A percentile compares a stretch with the other conserved stretches of the same genome.
phyloP scores from a whole-genome alignment of 2,329 filamentous ascomycete species.

The Cryphonectria parasitica region DNA sequence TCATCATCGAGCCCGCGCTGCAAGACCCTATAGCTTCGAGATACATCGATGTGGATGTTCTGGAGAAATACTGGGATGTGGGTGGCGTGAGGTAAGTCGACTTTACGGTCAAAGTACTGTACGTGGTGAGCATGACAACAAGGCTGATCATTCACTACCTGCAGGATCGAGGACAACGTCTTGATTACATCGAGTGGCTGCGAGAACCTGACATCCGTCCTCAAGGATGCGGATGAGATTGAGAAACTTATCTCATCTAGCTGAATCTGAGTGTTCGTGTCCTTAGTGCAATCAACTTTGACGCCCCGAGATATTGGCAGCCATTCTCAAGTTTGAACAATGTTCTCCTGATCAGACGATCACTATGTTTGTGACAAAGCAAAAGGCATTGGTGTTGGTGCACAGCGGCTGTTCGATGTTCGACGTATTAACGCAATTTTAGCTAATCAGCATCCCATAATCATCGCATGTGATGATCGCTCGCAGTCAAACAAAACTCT shows the following conservation, averaged over 20 bases:
- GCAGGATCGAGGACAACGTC: slow-evolving; percentile 65
- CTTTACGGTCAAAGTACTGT: not conserved
- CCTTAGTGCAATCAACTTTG: too few species aligned
- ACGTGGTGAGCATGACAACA: not conserved
- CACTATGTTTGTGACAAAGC: not conserved
- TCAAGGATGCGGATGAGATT: slow-evolving; percentile 63
- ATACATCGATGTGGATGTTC: slow-evolving; percentile 74
- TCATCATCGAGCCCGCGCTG: slow-evolving; percentile 82
- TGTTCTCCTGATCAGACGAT: not conserved
- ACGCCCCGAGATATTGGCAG: not conserved
- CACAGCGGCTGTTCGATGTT: not conserved
- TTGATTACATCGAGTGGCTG: slow-evolving; percentile 64
- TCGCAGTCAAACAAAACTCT: not conserved
- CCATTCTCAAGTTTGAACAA: not conserved
- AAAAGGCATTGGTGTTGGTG: not conserved
- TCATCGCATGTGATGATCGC: not conserved
- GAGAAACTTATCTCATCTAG: slow-evolving; percentile 54
- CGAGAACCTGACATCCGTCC: slow-evolving; percentile 67
- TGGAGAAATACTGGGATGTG: slow-evolving; percentile 82
- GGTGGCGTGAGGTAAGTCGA: slow-evolving; percentile 67
- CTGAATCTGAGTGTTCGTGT: slow-evolving; percentile 13
- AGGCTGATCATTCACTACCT: not conserved
- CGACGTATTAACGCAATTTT: too few species aligned
- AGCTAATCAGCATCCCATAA: not conserved
- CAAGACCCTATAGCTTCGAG: slow-evolving; percentile 71